These are phyloP conservation scores for Hygrophorus pudorinus DNA, from an alignment of 768 basidiomycete species.

Conservation along the genomic window DNA sequence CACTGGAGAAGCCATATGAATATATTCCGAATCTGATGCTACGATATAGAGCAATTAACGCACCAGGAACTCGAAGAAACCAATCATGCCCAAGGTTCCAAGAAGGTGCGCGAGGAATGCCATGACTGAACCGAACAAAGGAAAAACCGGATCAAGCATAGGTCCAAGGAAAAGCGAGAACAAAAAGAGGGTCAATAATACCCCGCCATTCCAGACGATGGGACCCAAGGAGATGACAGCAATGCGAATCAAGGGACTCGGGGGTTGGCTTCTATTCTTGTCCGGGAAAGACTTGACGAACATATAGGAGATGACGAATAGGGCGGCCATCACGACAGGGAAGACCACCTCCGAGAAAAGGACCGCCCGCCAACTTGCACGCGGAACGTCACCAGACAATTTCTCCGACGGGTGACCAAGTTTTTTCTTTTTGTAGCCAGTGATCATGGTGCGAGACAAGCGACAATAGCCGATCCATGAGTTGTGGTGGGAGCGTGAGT, in stretches of 20 bases:
- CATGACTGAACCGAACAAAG: constrained; percentile 86
- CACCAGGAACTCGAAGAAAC: constrained; percentile 94
- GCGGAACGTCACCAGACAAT: constrained; percentile 88
- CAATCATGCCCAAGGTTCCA: constrained; percentile 79
- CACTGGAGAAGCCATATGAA: constrained; percentile 49
- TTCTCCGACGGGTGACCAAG: constrained; percentile 97
- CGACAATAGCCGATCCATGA: constrained; percentile 99
- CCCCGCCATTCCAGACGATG: constrained; percentile 88
- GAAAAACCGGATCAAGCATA: constrained; percentile 74
- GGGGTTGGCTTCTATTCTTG: constrained; percentile 47
- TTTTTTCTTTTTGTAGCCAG: constrained; percentile 98
- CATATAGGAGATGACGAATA: constrained; percentile 86
- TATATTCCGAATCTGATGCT: not conserved
- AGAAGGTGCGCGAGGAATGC: constrained; percentile 82
- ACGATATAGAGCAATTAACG: constrained; percentile 19
- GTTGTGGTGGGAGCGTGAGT: constrained; percentile 93
- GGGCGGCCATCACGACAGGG: constrained; percentile 73
- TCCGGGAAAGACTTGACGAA: constrained; percentile 85
- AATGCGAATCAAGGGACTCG: constrained; percentile 86
- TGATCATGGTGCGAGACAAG: constrained; percentile 94
- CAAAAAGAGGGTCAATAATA: constrained; percentile 82
- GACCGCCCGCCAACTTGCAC: constrained; percentile 88
- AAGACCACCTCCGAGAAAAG: constrained; percentile 81
- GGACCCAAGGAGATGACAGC: constrained; percentile 90
- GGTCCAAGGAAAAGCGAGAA: constrained; percentile 90